Conservation (phyloP, 2,329 filamentous ascomycete genomes). For the Westerdykella sp. region DNA sequence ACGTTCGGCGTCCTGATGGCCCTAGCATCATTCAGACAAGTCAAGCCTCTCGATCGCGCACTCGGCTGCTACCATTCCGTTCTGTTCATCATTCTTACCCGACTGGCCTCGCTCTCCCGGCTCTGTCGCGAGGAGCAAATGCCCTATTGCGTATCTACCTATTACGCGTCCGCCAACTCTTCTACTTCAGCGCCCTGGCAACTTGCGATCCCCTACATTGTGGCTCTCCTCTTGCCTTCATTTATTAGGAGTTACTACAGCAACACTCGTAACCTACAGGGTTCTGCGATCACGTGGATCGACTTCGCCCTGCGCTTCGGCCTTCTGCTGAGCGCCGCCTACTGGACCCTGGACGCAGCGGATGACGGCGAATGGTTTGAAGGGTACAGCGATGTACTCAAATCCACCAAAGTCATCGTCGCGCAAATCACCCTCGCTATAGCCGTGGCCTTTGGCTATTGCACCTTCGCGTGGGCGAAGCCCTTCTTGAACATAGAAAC, state of each 20-base stretch:
- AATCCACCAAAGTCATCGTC: conserved; percentile 66
- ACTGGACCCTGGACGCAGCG: conserved; percentile 85
- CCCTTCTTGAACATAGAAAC: conserved; percentile 71
- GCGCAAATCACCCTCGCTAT: conserved; percentile 77
- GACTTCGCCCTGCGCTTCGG: conserved; percentile 70
- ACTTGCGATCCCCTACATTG: conserved; percentile 68
- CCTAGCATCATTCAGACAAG: conserved; percentile 67
- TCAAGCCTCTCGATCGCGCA: conserved; percentile 59
- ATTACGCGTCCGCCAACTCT: conserved; percentile 85
- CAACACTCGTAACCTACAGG: conserved; percentile 81
- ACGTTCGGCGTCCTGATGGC: conserved; percentile 78
- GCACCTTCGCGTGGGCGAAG: conserved; percentile 78
- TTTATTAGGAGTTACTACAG: conserved; percentile 74
- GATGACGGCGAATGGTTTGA: conserved; percentile 79
- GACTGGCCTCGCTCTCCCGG: conserved; percentile 78
- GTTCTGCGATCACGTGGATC: conserved; percentile 78
- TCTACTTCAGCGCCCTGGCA: conserved; percentile 94
- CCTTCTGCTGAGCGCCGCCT: conserved; percentile 68
- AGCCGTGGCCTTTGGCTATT: conserved; percentile 74
- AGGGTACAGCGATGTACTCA: conserved; percentile 49
- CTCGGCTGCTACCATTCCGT: conserved; percentile 80
- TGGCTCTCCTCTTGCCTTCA: conserved; percentile 64
- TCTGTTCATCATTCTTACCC: conserved; percentile 71
- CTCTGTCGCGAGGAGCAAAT: conserved; percentile 97
- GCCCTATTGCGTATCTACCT: conserved; percentile 91